Evolutionary conservation across 2,329 filamentous ascomycete genomes (phyloP), one percentile per base, ranked within the genome.

Genomic region (Xylariales sp.): DNA sequence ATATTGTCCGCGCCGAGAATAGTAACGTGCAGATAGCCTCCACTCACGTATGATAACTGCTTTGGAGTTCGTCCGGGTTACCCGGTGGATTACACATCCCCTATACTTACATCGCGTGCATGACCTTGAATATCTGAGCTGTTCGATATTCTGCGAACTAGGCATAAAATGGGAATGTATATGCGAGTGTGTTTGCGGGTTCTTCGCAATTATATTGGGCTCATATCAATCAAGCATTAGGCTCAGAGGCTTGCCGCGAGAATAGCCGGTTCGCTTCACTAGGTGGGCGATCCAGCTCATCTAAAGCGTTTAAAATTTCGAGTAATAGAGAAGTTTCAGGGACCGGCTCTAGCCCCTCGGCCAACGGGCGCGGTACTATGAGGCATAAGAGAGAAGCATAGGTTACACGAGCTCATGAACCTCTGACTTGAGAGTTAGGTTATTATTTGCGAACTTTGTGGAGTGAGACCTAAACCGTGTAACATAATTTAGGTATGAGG

Each of bases 271-370:
- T 7, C 84, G 87, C 71, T 86, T 87, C 62, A 80, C 82, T 9
- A 78, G 86, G 71, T 86, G 84, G 85, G 81, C 83, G 16, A 83
- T 86, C 54, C 76, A 83, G 65, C 86, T 78, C 80, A 0, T 64
- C 75, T 0, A 74, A 76, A 0, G 85, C 84, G 0, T 72, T 86
- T 14, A 75, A 76, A 5, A 77, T 85, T 16, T 74, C 86, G 54
- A 79, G 78, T 1, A 88, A 89, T 75, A 78, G 81, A 32, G 86
- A 87, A 62, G 82, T 87, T 28, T 85, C 90, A 30, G 83, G 83
- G 0, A 85, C 87, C 72, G 89, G 89, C 71, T 87, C 89, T 70
- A 87, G 89, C 71, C 82, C 0, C 75, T 89, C 0, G 85, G 81
- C 0, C 77, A 83, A 61, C 84, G 86, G 52, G 85, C 86, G 0